Evolutionary conservation across 2,329 filamentous ascomycete species (phyloP).

Genomic region (Passalora sequoiae): DNA sequence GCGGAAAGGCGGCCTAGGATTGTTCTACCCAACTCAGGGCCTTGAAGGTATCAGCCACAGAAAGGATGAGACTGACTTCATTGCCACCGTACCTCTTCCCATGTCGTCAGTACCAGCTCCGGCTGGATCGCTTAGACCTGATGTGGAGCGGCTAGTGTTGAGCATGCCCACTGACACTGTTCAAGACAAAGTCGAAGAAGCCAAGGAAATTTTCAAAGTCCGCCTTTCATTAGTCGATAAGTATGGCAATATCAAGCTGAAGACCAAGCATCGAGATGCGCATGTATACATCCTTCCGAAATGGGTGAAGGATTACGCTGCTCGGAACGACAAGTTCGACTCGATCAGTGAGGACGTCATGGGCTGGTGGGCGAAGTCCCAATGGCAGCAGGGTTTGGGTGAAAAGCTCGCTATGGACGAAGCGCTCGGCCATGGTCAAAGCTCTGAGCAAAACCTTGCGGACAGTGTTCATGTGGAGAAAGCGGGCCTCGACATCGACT

Average conservation of each 20-base stretch:
- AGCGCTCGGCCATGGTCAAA: slow-evolving; percentile 51
- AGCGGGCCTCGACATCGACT: slow-evolving; percentile 22
- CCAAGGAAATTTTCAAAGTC: slow-evolving; percentile 65
- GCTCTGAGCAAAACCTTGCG: slow-evolving; percentile 27
- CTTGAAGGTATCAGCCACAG: slow-evolving; percentile 65
- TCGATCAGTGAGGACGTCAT: slow-evolving; percentile 87
- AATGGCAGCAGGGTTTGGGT: slow-evolving; percentile 77
- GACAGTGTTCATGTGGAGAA: slow-evolving; percentile 21
- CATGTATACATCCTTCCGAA: slow-evolving; percentile 92
- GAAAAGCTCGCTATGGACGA: slow-evolving; percentile 70
- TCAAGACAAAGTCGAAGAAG: slow-evolving; percentile 73
- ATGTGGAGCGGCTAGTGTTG: slow-evolving; percentile 74
- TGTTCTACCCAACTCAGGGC: slow-evolving; percentile 85
- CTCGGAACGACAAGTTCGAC: slow-evolving; percentile 73
- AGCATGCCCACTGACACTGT: slow-evolving; percentile 84
- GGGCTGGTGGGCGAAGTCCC: slow-evolving; percentile 91
- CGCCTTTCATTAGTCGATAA: slow-evolving; percentile 64
- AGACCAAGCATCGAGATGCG: slow-evolving; percentile 80
- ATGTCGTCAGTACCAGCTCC: slow-evolving; percentile 53
- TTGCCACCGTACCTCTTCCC: slow-evolving; percentile 68
- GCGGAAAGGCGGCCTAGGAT: slow-evolving; percentile 72
- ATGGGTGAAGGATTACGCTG: slow-evolving; percentile 83
- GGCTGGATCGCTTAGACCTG: slow-evolving; percentile 59
- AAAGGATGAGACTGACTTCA: slow-evolving; percentile 87
- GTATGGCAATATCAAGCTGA: slow-evolving; percentile 71